Percentiles rank a stretch among this genome's conserved stretches.
phyloP scores from a whole-genome alignment of 331 rosid species.

The Saraca asoca region DNA sequence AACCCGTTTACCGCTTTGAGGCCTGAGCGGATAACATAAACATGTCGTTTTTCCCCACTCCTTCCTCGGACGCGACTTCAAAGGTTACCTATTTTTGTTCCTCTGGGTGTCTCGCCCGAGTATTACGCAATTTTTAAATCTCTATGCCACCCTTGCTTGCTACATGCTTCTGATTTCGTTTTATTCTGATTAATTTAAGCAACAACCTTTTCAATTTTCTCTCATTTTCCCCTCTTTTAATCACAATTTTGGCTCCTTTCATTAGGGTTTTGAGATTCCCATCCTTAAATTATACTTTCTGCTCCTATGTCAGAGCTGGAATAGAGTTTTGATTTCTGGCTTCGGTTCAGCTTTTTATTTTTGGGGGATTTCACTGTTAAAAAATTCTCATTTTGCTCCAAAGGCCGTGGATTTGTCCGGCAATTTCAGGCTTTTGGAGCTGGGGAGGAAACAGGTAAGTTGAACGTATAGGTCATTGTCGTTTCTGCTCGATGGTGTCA shows the following conservation, averaged over 20 bases:
- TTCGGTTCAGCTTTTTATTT: slow-evolving; percentile 22
- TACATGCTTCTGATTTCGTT: background rate
- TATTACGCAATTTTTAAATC: background rate
- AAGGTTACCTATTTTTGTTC: background rate
- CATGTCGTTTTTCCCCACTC: background rate
- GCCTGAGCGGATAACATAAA: slow-evolving; percentile 5
- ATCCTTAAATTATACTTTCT: slow-evolving; percentile 9
- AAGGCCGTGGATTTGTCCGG: slow-evolving; percentile 32
- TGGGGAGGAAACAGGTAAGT: slow-evolving; percentile 10
- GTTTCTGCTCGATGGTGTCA: slow-evolving; percentile 40
- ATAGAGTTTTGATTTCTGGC: slow-evolving; percentile 6
- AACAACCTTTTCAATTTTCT: background rate
- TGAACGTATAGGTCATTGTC: slow-evolving; percentile 22
- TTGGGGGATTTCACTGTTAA: slow-evolving; percentile 13
- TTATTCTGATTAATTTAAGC: slow-evolving; percentile 13
- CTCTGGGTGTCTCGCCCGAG: background rate
- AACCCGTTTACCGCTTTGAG: slow-evolving; percentile 31
- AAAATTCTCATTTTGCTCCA: slow-evolving; percentile 39
- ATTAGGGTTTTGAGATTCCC: slow-evolving; percentile 33
- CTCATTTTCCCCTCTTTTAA: background rate
- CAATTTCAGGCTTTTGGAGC: slow-evolving; percentile 37
- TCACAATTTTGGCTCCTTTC: background rate
- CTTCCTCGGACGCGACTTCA: background rate
- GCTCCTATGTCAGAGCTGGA: slow-evolving; percentile 13
- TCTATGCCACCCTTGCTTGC: slow-evolving; percentile 12